Base-by-base conservation (phyloP, 2,329 filamentous ascomycete species). In the Tolypocladium paradoxum region DNA sequence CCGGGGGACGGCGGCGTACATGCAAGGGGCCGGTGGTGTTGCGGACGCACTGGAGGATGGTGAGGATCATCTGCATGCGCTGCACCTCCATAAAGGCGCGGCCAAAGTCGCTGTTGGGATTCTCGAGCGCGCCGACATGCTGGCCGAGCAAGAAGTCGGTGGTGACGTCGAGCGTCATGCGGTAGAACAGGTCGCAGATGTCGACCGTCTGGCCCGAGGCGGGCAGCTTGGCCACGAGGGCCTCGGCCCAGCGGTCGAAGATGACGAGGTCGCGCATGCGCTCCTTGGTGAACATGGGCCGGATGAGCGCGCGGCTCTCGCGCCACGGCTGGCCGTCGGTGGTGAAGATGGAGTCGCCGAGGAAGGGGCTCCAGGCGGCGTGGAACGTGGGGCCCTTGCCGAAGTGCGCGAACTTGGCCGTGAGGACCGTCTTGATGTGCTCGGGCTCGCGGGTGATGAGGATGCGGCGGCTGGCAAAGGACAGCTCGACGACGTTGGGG, bases 361-460 rank as follows among this genome's bases (percentile, higher is more conserved):
- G 73, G 57, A 88, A 95, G 16, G 83, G 80, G 54, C 81, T 76
- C 85, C 87, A 95, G 50, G 90, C 85, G 9, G 69, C 60, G 61
- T 91, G 85, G 70, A 95, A 95, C 24, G 75, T 69, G 56, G 82
- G 70, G 7, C 90, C 90, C 66, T 96, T 90, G 61, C 90, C 91
- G 64, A 84, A 96, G 64, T 95, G 88, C 40, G 60, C 53, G 64
- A 96, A 96, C 64, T 96, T 89, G 1, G 85, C 87, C 0, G 90
- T 88, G n/a, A 96, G 75, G 24, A 96, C 78, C 6, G 91, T 88
- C 68, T 96, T 95, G 73, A 95, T 87, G 65, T 96, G 96, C 63
- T 95, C 89, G 0, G 87, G 87, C 60, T 96, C 90, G 6, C 81
- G 80, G 0, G 91, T 96, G 62, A 93, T 76, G 53, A 95, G 68